These are phyloP conservation scores for Polygonum aviculare DNA, from an alignment of 148 eudicot species.

Conservation along the genomic window DNA sequence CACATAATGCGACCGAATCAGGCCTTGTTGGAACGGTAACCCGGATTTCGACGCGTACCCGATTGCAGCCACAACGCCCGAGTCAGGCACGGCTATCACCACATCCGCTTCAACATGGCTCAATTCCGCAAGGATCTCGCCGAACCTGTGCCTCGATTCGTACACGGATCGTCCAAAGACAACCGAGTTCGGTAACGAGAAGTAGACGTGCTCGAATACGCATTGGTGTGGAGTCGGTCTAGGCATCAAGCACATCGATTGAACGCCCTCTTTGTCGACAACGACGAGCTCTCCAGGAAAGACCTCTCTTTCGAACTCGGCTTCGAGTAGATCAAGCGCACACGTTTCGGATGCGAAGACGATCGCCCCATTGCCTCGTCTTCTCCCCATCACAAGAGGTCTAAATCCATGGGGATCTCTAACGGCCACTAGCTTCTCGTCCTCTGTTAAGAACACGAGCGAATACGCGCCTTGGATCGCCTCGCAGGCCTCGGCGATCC, in stretches of 20 bases:
- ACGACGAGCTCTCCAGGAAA: constrained; percentile 45
- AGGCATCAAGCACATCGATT: constrained; percentile 32
- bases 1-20: constrained; percentile 48
- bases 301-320: constrained; percentile 46
- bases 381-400: constrained; percentile 53
- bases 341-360: constrained; percentile 62
- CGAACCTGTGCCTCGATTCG: constrained; percentile 27
- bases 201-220: constrained; percentile 52
- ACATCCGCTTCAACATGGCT: constrained; percentile 39
- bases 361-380: constrained; percentile 44
- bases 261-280: constrained; percentile 45
- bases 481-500: constrained; percentile 15
- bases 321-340: constrained; percentile 50
- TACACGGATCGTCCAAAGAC: constrained; percentile 46
- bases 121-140: constrained; percentile 32
- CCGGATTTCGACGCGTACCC: constrained; percentile 70
- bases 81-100: constrained; percentile 37
- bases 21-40: constrained; percentile 65
- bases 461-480: constrained; percentile 49
- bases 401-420: constrained; percentile 52
- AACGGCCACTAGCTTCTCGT: constrained; percentile 39
- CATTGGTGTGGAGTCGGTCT: constrained; percentile 43
- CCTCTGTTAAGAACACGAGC: constrained; percentile 42
- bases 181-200: constrained; percentile 38
- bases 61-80: constrained; percentile 23